These are phyloP conservation scores for Dysphania ambrosioides DNA, from an alignment of 148 eudicot genomes.

Conservation along the genomic window DNA sequence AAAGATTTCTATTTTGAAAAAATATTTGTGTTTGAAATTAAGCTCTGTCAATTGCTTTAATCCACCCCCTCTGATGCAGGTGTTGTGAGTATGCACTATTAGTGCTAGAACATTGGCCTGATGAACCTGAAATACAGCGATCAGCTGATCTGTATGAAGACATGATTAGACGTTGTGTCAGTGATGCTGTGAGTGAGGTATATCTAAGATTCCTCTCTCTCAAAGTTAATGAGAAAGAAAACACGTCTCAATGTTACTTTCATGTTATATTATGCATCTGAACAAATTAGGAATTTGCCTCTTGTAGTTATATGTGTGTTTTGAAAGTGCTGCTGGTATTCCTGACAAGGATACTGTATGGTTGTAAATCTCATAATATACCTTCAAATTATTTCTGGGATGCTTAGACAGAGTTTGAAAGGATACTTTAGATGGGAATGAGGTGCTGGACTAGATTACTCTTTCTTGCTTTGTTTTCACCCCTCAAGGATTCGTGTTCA, in stretches of 20 bases:
- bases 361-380: no score
- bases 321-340: no score
- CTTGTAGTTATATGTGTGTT: no score
- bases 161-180: slow-evolving; percentile 84
- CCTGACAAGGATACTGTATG: no score
- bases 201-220: background rate
- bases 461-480: no score
- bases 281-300: no score
- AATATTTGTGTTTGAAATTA: background rate
- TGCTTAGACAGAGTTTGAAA: no score
- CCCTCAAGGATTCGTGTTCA: no score
- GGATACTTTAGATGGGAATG: no score
- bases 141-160: slow-evolving; percentile 97
- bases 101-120: slow-evolving; percentile 92
- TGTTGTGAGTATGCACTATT: slow-evolving; percentile 98
- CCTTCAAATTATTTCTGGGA: no score
- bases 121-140: slow-evolving; percentile 95
- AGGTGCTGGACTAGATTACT: no score
- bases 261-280: no score
- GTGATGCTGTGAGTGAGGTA: slow-evolving; percentile 99
- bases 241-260: background rate
- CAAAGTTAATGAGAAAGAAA: background rate
- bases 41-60: slow-evolving; percentile 5
- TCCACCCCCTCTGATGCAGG: slow-evolving; percentile 36
- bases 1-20: background rate